These are phyloP conservation scores for Trapa bicornis DNA, from an alignment of 345 rosid genomes.

Conservation along the genomic window DNA sequence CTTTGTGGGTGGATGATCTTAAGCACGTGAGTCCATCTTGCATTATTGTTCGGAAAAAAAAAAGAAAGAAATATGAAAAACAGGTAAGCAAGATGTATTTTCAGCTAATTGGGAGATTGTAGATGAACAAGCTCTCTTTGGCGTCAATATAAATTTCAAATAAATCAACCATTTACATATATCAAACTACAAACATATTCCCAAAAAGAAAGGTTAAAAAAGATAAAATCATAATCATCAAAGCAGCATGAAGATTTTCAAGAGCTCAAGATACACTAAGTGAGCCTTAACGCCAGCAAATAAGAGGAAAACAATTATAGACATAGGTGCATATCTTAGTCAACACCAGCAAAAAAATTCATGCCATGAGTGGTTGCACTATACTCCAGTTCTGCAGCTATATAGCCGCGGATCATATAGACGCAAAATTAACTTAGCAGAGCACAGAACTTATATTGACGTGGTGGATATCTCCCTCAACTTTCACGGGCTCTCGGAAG, in stretches of 20 bases:
- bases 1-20: neutral
- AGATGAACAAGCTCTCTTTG: neutral
- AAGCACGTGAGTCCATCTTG: neutral
- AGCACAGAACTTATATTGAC: slow-evolving; percentile 93
- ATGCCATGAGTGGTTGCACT: no score
- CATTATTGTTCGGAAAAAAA: neutral
- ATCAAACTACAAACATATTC: no score
- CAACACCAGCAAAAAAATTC: no score
- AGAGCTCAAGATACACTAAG: neutral
- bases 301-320: no score
- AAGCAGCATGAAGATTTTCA: neutral
- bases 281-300: neutral
- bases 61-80: neutral
- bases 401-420: no score
- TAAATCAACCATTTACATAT: neutral
- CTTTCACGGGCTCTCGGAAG: slow-evolving; percentile 71
- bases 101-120: neutral
- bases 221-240: neutral
- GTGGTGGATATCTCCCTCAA: slow-evolving; percentile 95
- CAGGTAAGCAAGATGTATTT: neutral
- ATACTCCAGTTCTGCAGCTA: no score
- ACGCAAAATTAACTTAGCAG: slow-evolving; percentile 27
- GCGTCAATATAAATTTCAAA: neutral
- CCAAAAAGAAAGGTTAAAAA: no score
- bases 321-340: no score